phyloP scores from a whole-genome alignment of 805 yeast species.

The Wickerhamiella alocasiicola region DNA sequence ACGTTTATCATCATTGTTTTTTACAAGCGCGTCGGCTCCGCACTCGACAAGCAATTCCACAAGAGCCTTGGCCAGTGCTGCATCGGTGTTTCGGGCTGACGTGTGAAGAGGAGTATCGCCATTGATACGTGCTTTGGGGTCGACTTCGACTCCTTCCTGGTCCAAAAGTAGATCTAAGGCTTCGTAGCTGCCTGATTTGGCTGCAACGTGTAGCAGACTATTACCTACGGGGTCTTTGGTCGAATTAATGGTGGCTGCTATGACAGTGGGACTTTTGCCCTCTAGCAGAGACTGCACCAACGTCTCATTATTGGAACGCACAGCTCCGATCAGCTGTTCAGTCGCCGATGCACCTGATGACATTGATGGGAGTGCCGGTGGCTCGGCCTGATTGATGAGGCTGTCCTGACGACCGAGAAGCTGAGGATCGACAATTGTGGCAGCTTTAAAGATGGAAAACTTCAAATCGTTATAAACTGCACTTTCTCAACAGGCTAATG shows the following conservation, averaged over 20 bases:
- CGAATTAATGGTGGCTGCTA: slow-evolving; percentile 47
- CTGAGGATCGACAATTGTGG: too few relatives aligned
- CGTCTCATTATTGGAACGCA: slow-evolving; percentile 79
- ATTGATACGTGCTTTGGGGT: slow-evolving; percentile 56
- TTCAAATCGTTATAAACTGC: too few relatives aligned
- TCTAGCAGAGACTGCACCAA: slow-evolving; percentile 47
- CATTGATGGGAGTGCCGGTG: too few relatives aligned
- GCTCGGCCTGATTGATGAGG: too few relatives aligned
- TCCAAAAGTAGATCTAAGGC: slow-evolving; percentile 71
- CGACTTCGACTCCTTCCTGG: slow-evolving; percentile 81
- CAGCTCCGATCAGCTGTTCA: slow-evolving; percentile 76
- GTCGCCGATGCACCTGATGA: slow-evolving; percentile 41
- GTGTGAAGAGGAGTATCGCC: slow-evolving; percentile 85
- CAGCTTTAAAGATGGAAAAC: too few relatives aligned
- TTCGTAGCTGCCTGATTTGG: slow-evolving; percentile 70
- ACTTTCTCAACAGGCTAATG: too few relatives aligned
- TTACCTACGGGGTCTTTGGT: slow-evolving; percentile 69
- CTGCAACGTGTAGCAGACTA: slow-evolving; percentile 70
- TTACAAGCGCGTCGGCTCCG: slow-evolving; percentile 62
- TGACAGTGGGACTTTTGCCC: slow-evolving; percentile 23
- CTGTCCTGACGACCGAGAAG: too few relatives aligned
- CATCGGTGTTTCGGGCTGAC: slow-evolving; percentile 66
- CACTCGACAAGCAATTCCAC: slow-evolving; percentile 77
- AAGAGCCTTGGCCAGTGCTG: slow-evolving; percentile 55
- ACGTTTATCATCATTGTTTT: slow-evolving; percentile 50